Percentiles rank a stretch among this genome's conserved stretches.
Evolutionary conservation across 257 asterid species (phyloP).

Genomic region (Cynanchum wilfordii): DNA sequence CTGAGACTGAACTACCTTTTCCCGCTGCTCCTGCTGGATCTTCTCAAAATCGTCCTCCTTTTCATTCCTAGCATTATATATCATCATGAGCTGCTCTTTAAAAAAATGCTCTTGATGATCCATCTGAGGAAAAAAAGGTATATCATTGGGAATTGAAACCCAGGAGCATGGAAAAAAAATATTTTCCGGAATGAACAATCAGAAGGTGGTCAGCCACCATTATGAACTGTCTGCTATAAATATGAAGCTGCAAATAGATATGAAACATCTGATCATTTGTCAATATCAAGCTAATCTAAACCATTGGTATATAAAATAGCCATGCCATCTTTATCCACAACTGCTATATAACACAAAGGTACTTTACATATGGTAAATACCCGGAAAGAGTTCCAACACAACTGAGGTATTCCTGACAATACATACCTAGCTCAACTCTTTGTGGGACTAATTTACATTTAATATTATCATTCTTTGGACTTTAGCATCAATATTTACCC

Average conservation of each 20-base stretch:
- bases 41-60: slow-evolving; percentile 58
- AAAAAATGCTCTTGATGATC: slow-evolving; percentile 54
- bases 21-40: slow-evolving; percentile 42
- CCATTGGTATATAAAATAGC: not conserved
- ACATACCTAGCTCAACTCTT: not conserved
- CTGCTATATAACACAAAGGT: not conserved
- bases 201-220: not conserved
- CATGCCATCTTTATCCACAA: not conserved
- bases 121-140: slow-evolving; percentile 44
- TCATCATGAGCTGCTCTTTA: slow-evolving; percentile 35
- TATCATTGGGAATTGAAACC: slow-evolving; percentile 5
- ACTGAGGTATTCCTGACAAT: not conserved
- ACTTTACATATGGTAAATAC: not conserved
- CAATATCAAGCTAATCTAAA: not conserved
- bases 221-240: not conserved
- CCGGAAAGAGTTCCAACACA: no score
- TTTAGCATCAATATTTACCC: not conserved
- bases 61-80: slow-evolving; percentile 39
- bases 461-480: not conserved
- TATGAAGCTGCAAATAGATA: not conserved
- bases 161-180: not conserved
- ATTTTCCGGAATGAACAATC: not conserved
- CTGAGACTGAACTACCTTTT: slow-evolving; percentile 30
- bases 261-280: not conserved
- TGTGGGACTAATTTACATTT: not conserved